Evolutionary conservation across 2,329 filamentous ascomycete species (phyloP).

Genomic region (Calcarisporium arbuscula): DNA sequence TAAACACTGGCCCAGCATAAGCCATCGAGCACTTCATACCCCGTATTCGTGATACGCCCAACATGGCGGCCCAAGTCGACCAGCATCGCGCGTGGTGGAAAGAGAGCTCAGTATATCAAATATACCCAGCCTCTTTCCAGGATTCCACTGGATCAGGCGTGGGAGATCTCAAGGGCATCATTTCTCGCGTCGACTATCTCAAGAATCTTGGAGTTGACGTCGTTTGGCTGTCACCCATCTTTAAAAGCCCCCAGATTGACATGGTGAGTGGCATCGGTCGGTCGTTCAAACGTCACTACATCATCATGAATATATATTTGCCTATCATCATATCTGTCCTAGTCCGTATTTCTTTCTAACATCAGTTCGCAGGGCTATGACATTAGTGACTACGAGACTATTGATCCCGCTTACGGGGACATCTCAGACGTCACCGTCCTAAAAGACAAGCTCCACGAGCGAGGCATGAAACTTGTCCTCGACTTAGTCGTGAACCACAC

Average conservation of each 20-base stretch:
- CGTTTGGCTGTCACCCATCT: conserved; percentile 47
- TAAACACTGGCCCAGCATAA: too few relatives aligned
- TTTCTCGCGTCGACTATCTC: conserved; percentile 49
- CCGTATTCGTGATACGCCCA: too few relatives aligned
- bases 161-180: conserved; percentile 53
- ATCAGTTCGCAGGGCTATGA: conserved; percentile 53
- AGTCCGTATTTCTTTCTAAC: not conserved
- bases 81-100: conserved; percentile 48
- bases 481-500: conserved; percentile 74
- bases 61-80: conserved; percentile 17
- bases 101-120: conserved; percentile 53
- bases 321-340: not conserved
- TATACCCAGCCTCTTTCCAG: conserved; percentile 57
- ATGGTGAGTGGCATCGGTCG: conserved; percentile 38
- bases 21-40: too few relatives aligned
- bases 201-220: conserved; percentile 50
- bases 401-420: conserved; percentile 62
- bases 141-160: conserved; percentile 50
- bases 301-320: too few relatives aligned
- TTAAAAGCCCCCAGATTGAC: conserved; percentile 52
- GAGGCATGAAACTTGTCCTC: conserved; percentile 63
- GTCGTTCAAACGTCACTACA: not conserved
- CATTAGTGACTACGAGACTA: conserved; percentile 59
- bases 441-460: conserved; percentile 52
- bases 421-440: conserved; percentile 60